Percentiles rank a stretch among this genome's conserved stretches.
These are phyloP conservation scores for Ochromonadaceae sp. DNA, from an alignment of 352 stramenopile species.

Conservation along the genomic window DNA sequence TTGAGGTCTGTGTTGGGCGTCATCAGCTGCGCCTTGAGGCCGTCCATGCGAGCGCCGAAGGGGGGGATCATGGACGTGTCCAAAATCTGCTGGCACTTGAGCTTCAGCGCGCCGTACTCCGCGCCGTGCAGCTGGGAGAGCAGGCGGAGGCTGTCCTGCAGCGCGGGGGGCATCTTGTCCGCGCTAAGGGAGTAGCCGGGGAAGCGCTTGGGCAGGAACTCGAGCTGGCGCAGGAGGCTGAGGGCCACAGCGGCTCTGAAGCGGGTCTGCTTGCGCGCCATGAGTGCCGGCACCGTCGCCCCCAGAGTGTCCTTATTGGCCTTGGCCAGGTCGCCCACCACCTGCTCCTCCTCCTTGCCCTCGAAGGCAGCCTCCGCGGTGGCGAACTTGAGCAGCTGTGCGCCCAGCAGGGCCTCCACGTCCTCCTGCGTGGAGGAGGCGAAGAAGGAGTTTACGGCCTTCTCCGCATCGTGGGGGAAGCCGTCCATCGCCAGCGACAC, in stretches of 20 bases:
- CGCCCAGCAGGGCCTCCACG: neutral
- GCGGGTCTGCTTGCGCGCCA: constrained; percentile 40
- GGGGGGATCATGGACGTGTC: constrained; percentile 40
- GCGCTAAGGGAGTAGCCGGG: constrained; percentile 12
- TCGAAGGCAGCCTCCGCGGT: constrained; percentile 14
- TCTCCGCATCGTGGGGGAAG: constrained; percentile 1
- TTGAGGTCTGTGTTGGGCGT: constrained; percentile 36
- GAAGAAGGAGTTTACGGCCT: neutral
- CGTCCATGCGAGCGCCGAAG: constrained; percentile 40
- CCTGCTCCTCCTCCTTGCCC: constrained; percentile 18
- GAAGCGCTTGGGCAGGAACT: constrained; percentile 44
- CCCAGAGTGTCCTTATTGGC: constrained; percentile 38
- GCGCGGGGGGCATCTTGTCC: constrained; percentile 25
- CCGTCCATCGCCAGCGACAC: constrained; percentile 3
- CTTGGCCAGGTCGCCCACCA: constrained; percentile 47
- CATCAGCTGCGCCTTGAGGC: constrained; percentile 35
- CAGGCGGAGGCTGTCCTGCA: constrained; percentile 32
- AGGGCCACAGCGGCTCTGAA: constrained; percentile 36
- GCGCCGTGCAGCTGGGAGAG: constrained; percentile 38
- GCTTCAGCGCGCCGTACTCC: constrained; percentile 40
- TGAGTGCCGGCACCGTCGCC: constrained; percentile 41
- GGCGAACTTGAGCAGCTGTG: neutral
- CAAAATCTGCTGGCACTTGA: constrained; percentile 42
- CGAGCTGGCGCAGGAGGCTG: constrained; percentile 47
- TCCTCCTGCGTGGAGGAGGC: neutral